These are phyloP conservation scores for Phytophthora megakarya DNA, from an alignment of 352 stramenopile species.

Conservation along the genomic window DNA sequence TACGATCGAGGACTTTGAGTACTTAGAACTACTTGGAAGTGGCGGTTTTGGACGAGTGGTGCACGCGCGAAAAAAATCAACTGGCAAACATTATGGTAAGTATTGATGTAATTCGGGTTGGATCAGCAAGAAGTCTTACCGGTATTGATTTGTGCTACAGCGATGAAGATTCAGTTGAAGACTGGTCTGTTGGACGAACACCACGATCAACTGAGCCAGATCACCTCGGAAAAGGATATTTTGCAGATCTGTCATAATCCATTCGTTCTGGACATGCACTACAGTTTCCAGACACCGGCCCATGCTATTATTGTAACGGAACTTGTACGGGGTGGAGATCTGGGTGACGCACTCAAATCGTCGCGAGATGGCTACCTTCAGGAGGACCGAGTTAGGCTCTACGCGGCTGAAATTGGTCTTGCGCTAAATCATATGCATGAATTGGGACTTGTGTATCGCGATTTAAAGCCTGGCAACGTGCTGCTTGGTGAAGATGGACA, in stretches of 20 bases:
- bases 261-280: slow-evolving; percentile 91
- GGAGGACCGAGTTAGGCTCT: slow-evolving; percentile 79
- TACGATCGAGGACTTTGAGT: slow-evolving; percentile 85
- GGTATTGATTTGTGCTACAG: slow-evolving; percentile 28
- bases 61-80: slow-evolving; percentile 90
- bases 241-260: slow-evolving; percentile 88
- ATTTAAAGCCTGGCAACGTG: slow-evolving; percentile 91
- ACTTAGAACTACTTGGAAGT: slow-evolving; percentile 85
- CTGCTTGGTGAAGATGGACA: slow-evolving; percentile 89
- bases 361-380: slow-evolving; percentile 73
- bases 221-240: slow-evolving; percentile 90
- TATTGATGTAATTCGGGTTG: not conserved
- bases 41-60: slow-evolving; percentile 92
- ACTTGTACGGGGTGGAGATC: slow-evolving; percentile 79
- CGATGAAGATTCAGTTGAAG: slow-evolving; percentile 94
- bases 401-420: slow-evolving; percentile 85
- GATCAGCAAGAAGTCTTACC: slow-evolving; percentile 2
- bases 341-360: slow-evolving; percentile 76
- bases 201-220: slow-evolving; percentile 82
- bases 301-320: slow-evolving; percentile 90
- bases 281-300: slow-evolving; percentile 87
- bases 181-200: slow-evolving; percentile 86
- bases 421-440: slow-evolving; percentile 90
- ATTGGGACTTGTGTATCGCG: slow-evolving; percentile 85
- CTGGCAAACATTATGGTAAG: slow-evolving; percentile 88